Percentiles rank a stretch among this genome's conserved stretches.
Evolutionary conservation across 2,329 filamentous ascomycete genomes (phyloP).

Genomic region (Escovopsis sp.): DNA sequence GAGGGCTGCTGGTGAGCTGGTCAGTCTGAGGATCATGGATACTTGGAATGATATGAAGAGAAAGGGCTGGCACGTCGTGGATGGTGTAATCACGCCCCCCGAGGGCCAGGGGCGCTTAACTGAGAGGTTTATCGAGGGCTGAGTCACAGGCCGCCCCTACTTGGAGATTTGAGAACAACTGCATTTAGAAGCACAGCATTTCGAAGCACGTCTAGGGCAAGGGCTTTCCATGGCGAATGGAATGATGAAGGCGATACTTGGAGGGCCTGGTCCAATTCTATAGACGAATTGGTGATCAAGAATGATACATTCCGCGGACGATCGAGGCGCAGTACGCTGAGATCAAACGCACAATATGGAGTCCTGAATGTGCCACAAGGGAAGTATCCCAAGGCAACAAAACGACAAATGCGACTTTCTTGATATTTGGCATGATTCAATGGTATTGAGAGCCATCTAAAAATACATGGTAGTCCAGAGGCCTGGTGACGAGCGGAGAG

Average conservation of each 20-base stretch:
- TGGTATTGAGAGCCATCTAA: slow-evolving; percentile 13
- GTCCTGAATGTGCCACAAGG: too few relatives aligned
- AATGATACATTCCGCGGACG: too few relatives aligned
- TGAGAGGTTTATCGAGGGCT: slow-evolving; percentile 24
- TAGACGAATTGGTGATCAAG: too few relatives aligned
- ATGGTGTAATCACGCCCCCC: slow-evolving; percentile 32
- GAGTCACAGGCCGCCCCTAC: neutral
- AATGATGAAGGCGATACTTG: too few relatives aligned
- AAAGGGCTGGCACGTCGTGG: slow-evolving; percentile 50
- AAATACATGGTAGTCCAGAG: slow-evolving; percentile 20
- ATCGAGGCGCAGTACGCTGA: too few relatives aligned
- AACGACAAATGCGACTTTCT: neutral
- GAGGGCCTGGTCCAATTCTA: too few relatives aligned
- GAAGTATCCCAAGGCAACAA: too few relatives aligned
- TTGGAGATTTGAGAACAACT: too few relatives aligned
- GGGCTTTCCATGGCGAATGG: too few relatives aligned
- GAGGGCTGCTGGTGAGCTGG: slow-evolving; percentile 73
- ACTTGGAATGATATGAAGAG: slow-evolving; percentile 54
- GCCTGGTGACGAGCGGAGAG: slow-evolving; percentile 22
- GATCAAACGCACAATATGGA: too few relatives aligned
- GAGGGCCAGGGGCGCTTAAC: slow-evolving; percentile 18
- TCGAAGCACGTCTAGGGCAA: too few relatives aligned
- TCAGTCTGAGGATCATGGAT: slow-evolving; percentile 53
- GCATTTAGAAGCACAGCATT: too few relatives aligned
- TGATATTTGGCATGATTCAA: slow-evolving; percentile 1